phyloP scores from a whole-genome alignment of 768 basidiomycete genomes.

The Leccinum rimulosum region DNA sequence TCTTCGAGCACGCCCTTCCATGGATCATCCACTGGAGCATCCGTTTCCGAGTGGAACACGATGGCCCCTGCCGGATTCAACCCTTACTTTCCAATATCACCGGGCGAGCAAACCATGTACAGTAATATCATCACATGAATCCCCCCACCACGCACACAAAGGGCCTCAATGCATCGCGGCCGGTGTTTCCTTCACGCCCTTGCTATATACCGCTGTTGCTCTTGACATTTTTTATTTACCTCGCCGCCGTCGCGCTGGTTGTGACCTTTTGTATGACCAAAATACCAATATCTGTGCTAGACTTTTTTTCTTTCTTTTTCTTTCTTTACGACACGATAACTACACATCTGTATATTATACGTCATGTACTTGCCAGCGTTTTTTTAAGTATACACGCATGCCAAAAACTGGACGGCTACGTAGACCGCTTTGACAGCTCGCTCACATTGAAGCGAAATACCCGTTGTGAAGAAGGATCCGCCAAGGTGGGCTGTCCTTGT shows the following conservation, averaged over 20 bases:
- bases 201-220: conserved; percentile 12
- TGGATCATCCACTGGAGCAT: conserved; percentile 43
- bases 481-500: conserved; percentile 39
- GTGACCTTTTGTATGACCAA: conserved; percentile 28
- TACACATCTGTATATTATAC: conserved; percentile 31
- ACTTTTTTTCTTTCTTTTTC: conserved; percentile 4
- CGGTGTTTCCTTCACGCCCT: neutral
- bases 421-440: conserved; percentile 23
- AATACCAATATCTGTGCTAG: conserved; percentile 30
- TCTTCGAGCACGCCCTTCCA: conserved; percentile 42
- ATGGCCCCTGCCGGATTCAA: conserved; percentile 57
- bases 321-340: conserved; percentile 15
- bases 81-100: conserved; percentile 62
- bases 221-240: conserved; percentile 24
- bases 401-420: conserved; percentile 8
- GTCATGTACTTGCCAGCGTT: conserved; percentile 29
- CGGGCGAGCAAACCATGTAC: conserved; percentile 55
- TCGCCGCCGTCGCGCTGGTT: conserved; percentile 27
- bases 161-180: neutral
- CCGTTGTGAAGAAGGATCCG: conserved; percentile 45
- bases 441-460: conserved; percentile 46
- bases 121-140: conserved; percentile 54
- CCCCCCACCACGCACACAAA: neutral
- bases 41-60: conserved; percentile 62
- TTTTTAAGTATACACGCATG: conserved; percentile 5